Evolutionary conservation across 106 monocot genomes (phyloP), one percentile per base, ranked within the genome.

Genomic region (Platanthera zijinensis): DNA sequence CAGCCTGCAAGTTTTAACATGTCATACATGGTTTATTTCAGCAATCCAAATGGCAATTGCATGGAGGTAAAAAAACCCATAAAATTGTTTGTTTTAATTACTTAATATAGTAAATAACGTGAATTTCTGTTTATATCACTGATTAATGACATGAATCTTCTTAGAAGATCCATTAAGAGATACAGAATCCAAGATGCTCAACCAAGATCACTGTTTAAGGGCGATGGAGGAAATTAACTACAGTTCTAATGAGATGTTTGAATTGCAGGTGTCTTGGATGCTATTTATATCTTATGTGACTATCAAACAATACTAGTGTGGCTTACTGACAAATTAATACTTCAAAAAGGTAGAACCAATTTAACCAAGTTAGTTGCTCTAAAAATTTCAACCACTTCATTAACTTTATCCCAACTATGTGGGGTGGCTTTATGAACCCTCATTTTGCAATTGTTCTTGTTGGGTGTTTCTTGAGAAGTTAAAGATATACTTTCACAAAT

Each of bases 1-100:
- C 70, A 80, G 51, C 88, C 95, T 95, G 84, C 49, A 47, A 75
- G 83, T 28, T 57, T 39, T 63, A 68, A 57, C 54, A 78, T 72
- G 51, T 32, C 10, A 71, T 48, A 19, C 6, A 11, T 19, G 15
- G 17, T 71, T 3, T 39, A 39, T 39, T 39, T 39, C 39, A 48
- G 48, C 39, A 32, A 68, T 2, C 67, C 21, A 50, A 13, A 25
- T 18, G 14, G 22, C 12, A 61, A 61, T 18, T 9, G 7, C 15
- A 59, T 32, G 32, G 10, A 32, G 13, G 30, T 66, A 11, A 39
- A 11, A 39, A 66, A 28, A 11, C 66, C 10, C 30, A 39, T 66
- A 66, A 66, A 39, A 66, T 66, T 30, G 32, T 0, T 39, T 66
- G 32, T 13, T 66, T 11, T 12, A 53, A 10, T 8, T 8, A 53